phyloP scores from a whole-genome alignment of 202 grass and related monocot genomes.

The Saccharum hybrid region DNA sequence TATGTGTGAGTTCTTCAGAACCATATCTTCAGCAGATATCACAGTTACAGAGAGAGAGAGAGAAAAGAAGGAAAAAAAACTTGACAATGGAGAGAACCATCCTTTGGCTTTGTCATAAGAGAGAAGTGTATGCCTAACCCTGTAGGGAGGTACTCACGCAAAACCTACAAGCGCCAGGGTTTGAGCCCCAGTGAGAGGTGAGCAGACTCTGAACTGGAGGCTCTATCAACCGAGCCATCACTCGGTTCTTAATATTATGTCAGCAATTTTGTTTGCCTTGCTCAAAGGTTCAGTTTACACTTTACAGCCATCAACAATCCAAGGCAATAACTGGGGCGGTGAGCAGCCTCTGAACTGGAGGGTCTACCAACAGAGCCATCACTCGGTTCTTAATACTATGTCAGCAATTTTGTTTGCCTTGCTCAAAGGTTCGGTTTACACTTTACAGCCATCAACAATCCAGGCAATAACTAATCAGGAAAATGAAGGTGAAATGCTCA shows the following conservation, averaged over 20 bases:
- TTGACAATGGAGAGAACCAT: not conserved
- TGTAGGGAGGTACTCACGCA: not conserved
- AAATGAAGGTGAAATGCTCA: slow-evolving; percentile 32
- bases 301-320: not conserved
- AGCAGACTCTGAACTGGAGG: not conserved
- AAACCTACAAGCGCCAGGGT: not conserved
- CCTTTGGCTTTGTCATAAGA: not conserved
- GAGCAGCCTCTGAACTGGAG: not conserved
- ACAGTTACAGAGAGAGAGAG: not conserved
- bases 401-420: not conserved
- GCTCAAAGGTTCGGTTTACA: slow-evolving; percentile 19
- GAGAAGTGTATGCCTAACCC: not conserved
- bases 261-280: not conserved
- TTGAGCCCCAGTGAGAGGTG: not conserved
- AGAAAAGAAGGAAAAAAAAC: not conserved
- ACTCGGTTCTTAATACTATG: not conserved
- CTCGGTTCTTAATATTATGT: not conserved
- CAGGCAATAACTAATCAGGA: not conserved
- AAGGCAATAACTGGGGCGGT: not conserved
- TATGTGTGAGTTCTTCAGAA: slow-evolving; percentile 4
- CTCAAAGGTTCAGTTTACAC: slow-evolving; percentile 21
- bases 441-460: slow-evolving; percentile 4
- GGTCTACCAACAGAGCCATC: not conserved
- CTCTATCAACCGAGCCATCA: not conserved
- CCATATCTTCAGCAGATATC: not conserved